Percentiles rank a stretch among this genome's conserved stretches.
These are phyloP conservation scores for Penicillium thymicola DNA, from an alignment of 2,329 filamentous ascomycete species.

Conservation along the genomic window DNA sequence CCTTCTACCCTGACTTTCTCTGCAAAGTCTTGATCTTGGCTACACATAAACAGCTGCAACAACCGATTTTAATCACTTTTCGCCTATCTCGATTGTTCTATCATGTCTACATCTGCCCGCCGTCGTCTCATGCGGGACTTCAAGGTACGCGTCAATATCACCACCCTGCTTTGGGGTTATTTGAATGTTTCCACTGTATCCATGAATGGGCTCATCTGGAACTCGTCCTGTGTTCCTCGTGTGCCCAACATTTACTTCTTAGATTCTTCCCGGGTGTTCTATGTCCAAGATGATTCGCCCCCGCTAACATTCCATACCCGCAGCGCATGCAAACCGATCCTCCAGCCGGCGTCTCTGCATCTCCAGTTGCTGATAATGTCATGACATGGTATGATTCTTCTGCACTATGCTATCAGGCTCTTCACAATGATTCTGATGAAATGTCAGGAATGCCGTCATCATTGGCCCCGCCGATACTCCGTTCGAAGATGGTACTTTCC, in stretches of 20 bases:
- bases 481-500: slow-evolving; percentile 96
- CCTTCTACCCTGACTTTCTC: neutral
- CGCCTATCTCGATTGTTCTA: neutral
- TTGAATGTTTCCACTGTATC: neutral
- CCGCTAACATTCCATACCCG: slow-evolving; percentile 16
- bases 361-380: slow-evolving; percentile 68
- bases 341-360: slow-evolving; percentile 92
- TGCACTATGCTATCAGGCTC: neutral
- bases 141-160: slow-evolving; percentile 63
- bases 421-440: slow-evolving; percentile 5
- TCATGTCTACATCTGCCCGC: slow-evolving; percentile 89
- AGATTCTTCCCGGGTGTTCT: neutral
- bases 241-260: neutral
- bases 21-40: neutral
- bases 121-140: slow-evolving; percentile 98
- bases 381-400: slow-evolving; percentile 36
- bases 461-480: slow-evolving; percentile 96
- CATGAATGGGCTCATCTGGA: neutral
- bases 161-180: neutral
- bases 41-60: neutral
- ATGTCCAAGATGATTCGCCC: slow-evolving; percentile 2
- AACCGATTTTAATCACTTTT: neutral
- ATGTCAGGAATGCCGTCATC: slow-evolving; percentile 88
- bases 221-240: neutral
- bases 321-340: slow-evolving; percentile 99